These are phyloP conservation scores for Pseudotsuga menziesii DNA, from an alignment of 75 land plant genomes.

Conservation along the genomic window DNA sequence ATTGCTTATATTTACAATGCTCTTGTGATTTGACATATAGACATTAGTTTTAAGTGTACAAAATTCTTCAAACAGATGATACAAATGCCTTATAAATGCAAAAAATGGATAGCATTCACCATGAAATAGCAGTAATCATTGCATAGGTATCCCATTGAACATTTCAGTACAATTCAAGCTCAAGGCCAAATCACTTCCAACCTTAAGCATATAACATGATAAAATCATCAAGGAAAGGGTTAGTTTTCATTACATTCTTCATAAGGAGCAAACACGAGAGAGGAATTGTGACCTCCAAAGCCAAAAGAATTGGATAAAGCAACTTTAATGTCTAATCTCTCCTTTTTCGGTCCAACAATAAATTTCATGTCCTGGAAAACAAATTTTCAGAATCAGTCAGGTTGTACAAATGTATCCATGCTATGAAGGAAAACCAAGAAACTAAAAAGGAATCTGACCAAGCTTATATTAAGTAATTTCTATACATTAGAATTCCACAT, in stretches of 20 bases:
- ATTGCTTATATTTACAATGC: background rate
- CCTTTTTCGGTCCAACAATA: conserved; percentile 35
- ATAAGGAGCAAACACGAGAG: conserved; percentile 41
- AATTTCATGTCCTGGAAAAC: conserved; percentile 31
- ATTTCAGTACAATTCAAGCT: conserved; percentile 3
- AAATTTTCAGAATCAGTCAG: conserved; percentile 5
- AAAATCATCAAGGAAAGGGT: background rate
- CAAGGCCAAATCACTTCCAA: conserved; percentile 1
- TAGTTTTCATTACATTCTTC: conserved; percentile 11
- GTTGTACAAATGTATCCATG: background rate
- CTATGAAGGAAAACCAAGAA: background rate
- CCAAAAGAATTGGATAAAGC: conserved; percentile 49
- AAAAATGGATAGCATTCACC: background rate
- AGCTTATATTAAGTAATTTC: background rate
- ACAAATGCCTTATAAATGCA: background rate
- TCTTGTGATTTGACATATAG: background rate
- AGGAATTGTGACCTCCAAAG: conserved; percentile 51
- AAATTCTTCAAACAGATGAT: background rate
- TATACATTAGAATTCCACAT: background rate
- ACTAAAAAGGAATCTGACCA: background rate
- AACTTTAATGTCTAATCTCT: conserved; percentile 41
- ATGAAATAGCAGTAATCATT: background rate
- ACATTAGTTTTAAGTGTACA: background rate
- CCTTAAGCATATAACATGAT: background rate
- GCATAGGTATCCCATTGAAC: conserved; percentile 2